phyloP scores from a whole-genome alignment of 495 filamentous ascomycete genomes.

The Hypoxylon lienhwacheense region DNA sequence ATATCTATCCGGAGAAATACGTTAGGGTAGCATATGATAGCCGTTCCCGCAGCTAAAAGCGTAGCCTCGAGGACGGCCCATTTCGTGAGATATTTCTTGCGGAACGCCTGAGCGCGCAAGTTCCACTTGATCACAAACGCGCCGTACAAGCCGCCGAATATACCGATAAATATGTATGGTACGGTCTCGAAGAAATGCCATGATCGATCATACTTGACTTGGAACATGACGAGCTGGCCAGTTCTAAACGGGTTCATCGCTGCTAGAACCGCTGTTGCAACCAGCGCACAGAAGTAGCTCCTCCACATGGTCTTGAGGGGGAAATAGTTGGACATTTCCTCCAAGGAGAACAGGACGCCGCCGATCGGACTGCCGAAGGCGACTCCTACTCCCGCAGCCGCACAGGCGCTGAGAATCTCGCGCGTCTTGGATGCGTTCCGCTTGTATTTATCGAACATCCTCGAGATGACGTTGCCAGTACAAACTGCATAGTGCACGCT shows the following conservation, averaged over 20 bases:
- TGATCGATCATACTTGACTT: slow-evolving; percentile 90
- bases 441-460: slow-evolving; percentile 90
- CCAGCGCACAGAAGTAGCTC: slow-evolving; percentile 96
- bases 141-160: slow-evolving; percentile 94
- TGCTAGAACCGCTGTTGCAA: slow-evolving; percentile 90
- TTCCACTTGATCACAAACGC: slow-evolving; percentile 99
- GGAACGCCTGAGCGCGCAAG: slow-evolving; percentile 83
- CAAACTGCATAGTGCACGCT: slow-evolving; percentile 99
- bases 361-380: slow-evolving; percentile 98
- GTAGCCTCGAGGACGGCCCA: slow-evolving; percentile 90
- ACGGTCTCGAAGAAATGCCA: slow-evolving; percentile 98
- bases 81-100: slow-evolving; percentile 87
- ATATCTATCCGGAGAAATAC: slow-evolving; percentile 96
- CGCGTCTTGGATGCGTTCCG: slow-evolving; percentile 92
- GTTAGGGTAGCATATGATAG: slow-evolving; percentile 92
- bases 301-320: slow-evolving; percentile 97
- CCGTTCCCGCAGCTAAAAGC: slow-evolving; percentile 77
- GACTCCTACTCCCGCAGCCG: slow-evolving; percentile 92
- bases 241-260: slow-evolving; percentile 98
- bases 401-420: slow-evolving; percentile 92
- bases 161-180: slow-evolving; percentile 87
- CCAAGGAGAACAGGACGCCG: slow-evolving; percentile 92
- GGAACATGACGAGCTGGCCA: slow-evolving; percentile 99
- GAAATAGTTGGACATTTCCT: slow-evolving; percentile 99
- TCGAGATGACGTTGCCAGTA: slow-evolving; percentile 94